Evolutionary conservation across 257 asterid genomes (phyloP), one percentile per base, ranked within the genome.

Genomic region (Nicotiana undulata): DNA sequence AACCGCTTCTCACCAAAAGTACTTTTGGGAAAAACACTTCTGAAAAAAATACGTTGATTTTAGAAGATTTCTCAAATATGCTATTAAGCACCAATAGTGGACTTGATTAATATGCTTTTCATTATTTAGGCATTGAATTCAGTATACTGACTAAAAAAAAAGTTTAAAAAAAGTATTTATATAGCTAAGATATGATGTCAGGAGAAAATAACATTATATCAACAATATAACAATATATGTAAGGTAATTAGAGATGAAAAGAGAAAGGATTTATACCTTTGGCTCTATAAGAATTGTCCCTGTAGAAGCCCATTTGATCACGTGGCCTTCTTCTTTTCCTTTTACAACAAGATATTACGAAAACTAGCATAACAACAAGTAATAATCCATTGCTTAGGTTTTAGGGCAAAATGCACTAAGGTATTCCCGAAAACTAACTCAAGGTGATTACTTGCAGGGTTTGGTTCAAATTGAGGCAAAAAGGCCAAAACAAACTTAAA

Each of bases 221-320:
- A n/a, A 37, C 29, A 37, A 70, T 3, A 44, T 12, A 72, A 46
- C 16, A 11, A 51, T 51, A 51, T 51, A 51, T 40, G 40, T 26
- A 22, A 22, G 60, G 22, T 40, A 66, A 20, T 68, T 22, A 40
- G 52, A 20, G 10, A 40, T 67, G 56, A 68, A 20, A 68, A 72
- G 15, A 44, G 60, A 46, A 22, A 44, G 12, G 44, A 72, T 72
- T 72, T 67, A 34, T 37, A 72, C 61, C 9, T 5, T 46, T 46
- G 61, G 15, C 16, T 72, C 15, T 46, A 37, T 6, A 85, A 37
- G 92, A 85, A 83, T 85, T 80, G 61, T 90, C 94, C 29, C 83
- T 83, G 86, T 92, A 86, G 86, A 90, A 95, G 32, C 81, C 74
- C 87, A 93, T 88, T 44, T 92, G 92, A 26, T 83, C 85, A 31